Evolutionary conservation across 148 eudicot species (phyloP).

Genomic region (Silene conica): DNA sequence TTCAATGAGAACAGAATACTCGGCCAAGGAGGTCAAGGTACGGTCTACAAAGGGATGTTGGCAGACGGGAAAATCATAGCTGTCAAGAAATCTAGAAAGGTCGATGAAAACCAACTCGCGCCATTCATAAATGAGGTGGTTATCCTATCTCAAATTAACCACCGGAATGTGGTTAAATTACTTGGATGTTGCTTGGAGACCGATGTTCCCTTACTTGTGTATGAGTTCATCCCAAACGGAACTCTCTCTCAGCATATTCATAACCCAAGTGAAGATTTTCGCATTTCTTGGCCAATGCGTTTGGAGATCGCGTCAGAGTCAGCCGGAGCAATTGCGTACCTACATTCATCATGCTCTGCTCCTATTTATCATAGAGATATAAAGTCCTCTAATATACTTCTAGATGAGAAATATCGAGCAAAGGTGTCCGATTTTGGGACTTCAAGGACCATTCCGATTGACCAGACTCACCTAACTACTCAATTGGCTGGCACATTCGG

Average conservation of each 20-base stretch:
- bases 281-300: conserved; percentile 20
- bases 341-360: conserved; percentile 19
- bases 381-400: conserved; percentile 24
- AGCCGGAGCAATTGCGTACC: conserved; percentile 19
- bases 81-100: too few species aligned
- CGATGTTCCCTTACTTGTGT: conserved; percentile 19
- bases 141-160: conserved; percentile 23
- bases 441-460: conserved; percentile 16
- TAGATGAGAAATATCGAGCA: conserved; percentile 27
- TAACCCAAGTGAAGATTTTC: conserved; percentile 22
- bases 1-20: too few species aligned
- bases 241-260: conserved; percentile 21
- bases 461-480: conserved; percentile 29
- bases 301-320: conserved; percentile 21
- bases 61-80: too few species aligned
- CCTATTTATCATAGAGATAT: conserved; percentile 26
- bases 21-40: too few species aligned
- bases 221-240: conserved; percentile 21
- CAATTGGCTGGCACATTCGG: conserved; percentile 29
- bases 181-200: conserved; percentile 29
- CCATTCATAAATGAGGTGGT: conserved; percentile 26
- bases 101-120: conserved; percentile 18
- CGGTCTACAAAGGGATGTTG: too few species aligned
- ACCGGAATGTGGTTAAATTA: conserved; percentile 26
- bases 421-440: conserved; percentile 30